A percentile compares a stretch with the other conserved stretches of the same genome.
Evolutionary conservation across 2,329 filamentous ascomycete genomes (phyloP).

Genomic region (Xylaria digitata): DNA sequence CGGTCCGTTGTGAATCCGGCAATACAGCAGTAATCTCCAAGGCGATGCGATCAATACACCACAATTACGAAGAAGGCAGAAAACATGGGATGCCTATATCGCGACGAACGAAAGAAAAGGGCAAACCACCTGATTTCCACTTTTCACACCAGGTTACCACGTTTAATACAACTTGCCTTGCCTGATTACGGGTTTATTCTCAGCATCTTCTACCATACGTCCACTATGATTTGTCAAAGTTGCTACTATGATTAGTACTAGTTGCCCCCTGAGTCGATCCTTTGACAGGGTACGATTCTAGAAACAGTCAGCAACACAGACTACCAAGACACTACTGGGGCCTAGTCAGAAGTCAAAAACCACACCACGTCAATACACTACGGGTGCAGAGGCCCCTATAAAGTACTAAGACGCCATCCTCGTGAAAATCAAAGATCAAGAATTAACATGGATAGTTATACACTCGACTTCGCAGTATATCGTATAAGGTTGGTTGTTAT

Average conservation of each 20-base stretch:
- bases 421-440: constrained; percentile 1
- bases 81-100: constrained; percentile 3
- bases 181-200: constrained; percentile 26
- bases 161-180: constrained; percentile 27
- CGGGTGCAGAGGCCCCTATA: neutral
- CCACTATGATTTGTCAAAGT: constrained; percentile 36
- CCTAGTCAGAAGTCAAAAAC: constrained; percentile 30
- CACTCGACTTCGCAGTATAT: neutral
- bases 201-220: constrained; percentile 22
- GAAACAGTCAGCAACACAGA: constrained; percentile 39
- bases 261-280: constrained; percentile 35
- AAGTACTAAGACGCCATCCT: constrained; percentile 3
- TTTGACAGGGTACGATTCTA: constrained; percentile 32
- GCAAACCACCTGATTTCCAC: constrained; percentile 15
- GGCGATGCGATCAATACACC: constrained; percentile 2
- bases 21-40: neutral
- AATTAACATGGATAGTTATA: neutral
- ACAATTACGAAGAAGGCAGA: constrained; percentile 16
- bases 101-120: constrained; percentile 10
- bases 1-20: constrained; percentile 17
- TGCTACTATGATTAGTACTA: constrained; percentile 39
- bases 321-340: constrained; percentile 21
- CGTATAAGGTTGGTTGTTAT: neutral
- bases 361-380: constrained; percentile 15
- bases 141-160: constrained; percentile 20